A percentile compares a stretch with the other conserved stretches of the same genome.
Conservation (phyloP, 805 yeast genomes). For the Lachancea sp. region DNA sequence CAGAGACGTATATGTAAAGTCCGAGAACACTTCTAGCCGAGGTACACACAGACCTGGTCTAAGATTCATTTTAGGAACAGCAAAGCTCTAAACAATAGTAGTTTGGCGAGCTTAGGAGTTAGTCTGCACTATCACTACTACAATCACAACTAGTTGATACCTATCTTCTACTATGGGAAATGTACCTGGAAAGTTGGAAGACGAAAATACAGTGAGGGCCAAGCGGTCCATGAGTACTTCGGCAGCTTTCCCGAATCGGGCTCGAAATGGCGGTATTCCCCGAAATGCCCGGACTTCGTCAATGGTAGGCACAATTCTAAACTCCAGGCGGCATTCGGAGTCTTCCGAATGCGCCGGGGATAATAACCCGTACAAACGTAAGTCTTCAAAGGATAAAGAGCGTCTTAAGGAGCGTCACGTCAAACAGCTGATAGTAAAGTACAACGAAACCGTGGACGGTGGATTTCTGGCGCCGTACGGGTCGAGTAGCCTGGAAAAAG, state of each 20-base stretch:
- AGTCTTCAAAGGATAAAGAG: conserved; percentile 50
- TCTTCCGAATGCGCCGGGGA: conserved; percentile 11
- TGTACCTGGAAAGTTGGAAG: conserved; percentile 41
- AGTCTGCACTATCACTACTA: too few relatives aligned
- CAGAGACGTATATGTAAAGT: not conserved
- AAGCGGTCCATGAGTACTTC: conserved; percentile 10
- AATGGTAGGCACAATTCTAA: conserved; percentile 22
- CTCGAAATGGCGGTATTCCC: conserved; percentile 3
- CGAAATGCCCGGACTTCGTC: conserved; percentile 26
- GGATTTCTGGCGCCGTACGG: conserved; percentile 92
- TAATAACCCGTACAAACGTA: conserved; percentile 28
- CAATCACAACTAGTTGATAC: not conserved
- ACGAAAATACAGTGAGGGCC: conserved; percentile 16
- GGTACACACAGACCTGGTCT: too few relatives aligned
- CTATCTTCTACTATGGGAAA: conserved; percentile 37
- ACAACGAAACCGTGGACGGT: conserved; percentile 79
- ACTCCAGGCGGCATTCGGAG: conserved; percentile 23
- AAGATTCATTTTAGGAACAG: too few relatives aligned
- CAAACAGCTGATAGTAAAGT: conserved; percentile 50
- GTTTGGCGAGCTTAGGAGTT: too few relatives aligned
- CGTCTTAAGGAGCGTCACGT: conserved; percentile 48
- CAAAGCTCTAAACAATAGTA: not conserved
- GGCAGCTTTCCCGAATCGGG: conserved; percentile 6
- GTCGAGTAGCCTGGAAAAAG: conserved; percentile 62
- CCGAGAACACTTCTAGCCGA: too few relatives aligned